phyloP scores from a whole-genome alignment of 208 protist genomes.

The Acanthamoeba healyi region DNA sequence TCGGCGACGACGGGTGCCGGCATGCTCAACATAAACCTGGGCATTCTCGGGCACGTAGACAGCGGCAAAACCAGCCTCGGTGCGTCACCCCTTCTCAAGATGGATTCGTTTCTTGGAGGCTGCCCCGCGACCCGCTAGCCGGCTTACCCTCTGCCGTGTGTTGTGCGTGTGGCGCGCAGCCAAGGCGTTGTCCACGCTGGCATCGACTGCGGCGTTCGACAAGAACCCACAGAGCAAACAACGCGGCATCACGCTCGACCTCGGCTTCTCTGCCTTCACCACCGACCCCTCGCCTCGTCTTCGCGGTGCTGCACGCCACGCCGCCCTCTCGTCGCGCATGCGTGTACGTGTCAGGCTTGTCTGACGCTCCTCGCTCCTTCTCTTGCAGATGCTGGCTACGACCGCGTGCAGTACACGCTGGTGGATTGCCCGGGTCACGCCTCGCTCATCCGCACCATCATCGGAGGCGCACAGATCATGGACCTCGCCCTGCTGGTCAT shows the following conservation, averaged over 20 bases:
- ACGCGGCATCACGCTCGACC: slow-evolving; percentile 98
- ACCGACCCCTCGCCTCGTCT: neutral
- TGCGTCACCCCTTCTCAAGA: slow-evolving; percentile 29
- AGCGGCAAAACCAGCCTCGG: slow-evolving; percentile 96
- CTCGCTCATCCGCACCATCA: slow-evolving; percentile 93
- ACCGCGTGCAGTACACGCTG: slow-evolving; percentile 95
- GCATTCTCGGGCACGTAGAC: slow-evolving; percentile 98
- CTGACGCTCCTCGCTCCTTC: neutral
- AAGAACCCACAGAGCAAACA: slow-evolving; percentile 97
- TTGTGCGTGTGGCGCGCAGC: slow-evolving; percentile 82
- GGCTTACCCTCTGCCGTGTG: no score
- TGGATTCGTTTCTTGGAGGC: neutral
- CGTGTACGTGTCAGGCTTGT: neutral
- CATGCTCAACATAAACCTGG: slow-evolving; percentile 95
- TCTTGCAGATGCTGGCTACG: slow-evolving; percentile 46
- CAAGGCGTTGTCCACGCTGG: slow-evolving; percentile 94
- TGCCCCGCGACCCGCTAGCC: neutral
- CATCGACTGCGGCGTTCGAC: slow-evolving; percentile 97
- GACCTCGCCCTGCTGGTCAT: slow-evolving; percentile 98
- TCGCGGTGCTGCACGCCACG: no score
- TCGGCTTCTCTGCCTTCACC: slow-evolving; percentile 96
- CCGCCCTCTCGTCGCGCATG: no score
- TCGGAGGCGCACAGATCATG: slow-evolving; percentile 97
- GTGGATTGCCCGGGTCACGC: slow-evolving; percentile 99
- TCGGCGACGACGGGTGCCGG: no score